Evolutionary conservation across 2,329 filamentous ascomycete species (phyloP), one percentile per base, ranked within the genome.

Genomic region (Colletotrichum brevisporum): DNA sequence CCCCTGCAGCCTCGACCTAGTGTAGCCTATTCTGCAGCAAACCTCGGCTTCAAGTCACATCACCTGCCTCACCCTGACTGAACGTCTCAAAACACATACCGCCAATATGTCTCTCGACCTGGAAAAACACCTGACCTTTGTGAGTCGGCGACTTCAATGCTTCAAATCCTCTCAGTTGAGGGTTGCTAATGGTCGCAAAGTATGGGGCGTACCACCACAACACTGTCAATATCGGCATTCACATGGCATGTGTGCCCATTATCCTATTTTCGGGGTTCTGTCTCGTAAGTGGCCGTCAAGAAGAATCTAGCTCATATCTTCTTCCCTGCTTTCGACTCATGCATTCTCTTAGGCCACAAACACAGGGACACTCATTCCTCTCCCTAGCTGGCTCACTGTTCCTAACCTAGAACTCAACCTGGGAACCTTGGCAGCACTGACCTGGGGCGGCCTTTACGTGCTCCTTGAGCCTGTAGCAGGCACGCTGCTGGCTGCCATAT

Each of bases 391-490:
- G 83, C 86, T 93, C 39, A 91, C 89, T 36, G 83, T 89, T 18
- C 90, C 91, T 31, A 90, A 92, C 75, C 87, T 91, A 70, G 85
- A 88, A 16, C 88, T 90, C 67, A 95, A 90, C 73, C 83, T 90
- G 51, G 89, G 88, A 71, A 94, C 89, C 13, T 88, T 92, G 63
- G 82, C 83, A 52, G 89, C 90, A 41, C 86, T 89, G 60, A 76
- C 91, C 31, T 98, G 96, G 81, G 88, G 92, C 45, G 87, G 87
- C 2, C 88, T 98, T 63, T 99, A 98, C 78, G 86, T 98, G 55
- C 88, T 99, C 24, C 91, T 99, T 76, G 96, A 99, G 78, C 96
- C 96, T 1, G 94, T 98, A 1, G 96, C 96, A 12, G 96, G 96
- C 58, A 90, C 89, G 12, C 83, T 93, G 31, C 84, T 97, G 50